Evolutionary conservation across 176 grass and related monocot genomes (phyloP).

Genomic region (Dendrocalamus sinicus): DNA sequence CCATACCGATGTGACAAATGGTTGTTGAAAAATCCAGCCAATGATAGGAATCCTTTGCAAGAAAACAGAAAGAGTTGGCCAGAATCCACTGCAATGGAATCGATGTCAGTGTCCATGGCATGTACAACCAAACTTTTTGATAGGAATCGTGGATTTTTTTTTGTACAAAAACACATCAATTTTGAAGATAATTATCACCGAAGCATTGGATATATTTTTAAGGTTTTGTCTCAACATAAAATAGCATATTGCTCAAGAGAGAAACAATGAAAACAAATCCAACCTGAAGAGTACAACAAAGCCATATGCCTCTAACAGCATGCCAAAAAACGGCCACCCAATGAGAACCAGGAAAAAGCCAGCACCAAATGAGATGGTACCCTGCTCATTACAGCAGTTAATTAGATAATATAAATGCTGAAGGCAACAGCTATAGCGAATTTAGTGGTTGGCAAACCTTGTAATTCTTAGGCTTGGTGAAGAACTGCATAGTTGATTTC

Average conservation of each 20-base stretch:
- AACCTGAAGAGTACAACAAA: slow-evolving; percentile 98
- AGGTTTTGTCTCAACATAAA: slow-evolving; percentile 18
- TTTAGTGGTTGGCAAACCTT: slow-evolving; percentile 58
- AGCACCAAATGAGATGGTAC: slow-evolving; percentile 91
- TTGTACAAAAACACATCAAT: background rate
- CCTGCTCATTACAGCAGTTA: slow-evolving; percentile 60
- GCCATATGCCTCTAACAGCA: slow-evolving; percentile 96
- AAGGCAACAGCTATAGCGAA: background rate
- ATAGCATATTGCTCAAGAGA: background rate
- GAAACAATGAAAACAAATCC: background rate
- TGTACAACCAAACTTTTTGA: background rate
- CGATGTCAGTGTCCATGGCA: slow-evolving; percentile 12
- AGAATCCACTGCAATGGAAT: slow-evolving; percentile 79
- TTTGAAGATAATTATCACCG: slow-evolving; percentile 5
- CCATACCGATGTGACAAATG: slow-evolving; percentile 89
- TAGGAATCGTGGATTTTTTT: slow-evolving; percentile 15
- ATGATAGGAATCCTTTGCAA: slow-evolving; percentile 84
- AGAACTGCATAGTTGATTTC: slow-evolving; percentile 99
- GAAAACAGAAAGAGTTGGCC: slow-evolving; percentile 93
- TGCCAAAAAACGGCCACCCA: slow-evolving; percentile 91
- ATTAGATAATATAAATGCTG: slow-evolving; percentile 15
- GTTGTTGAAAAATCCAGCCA: slow-evolving; percentile 94
- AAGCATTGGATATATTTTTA: background rate
- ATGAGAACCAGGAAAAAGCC: slow-evolving; percentile 92
- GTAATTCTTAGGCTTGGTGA: slow-evolving; percentile 95